Percentiles rank a stretch among this genome's conserved stretches.
Evolutionary conservation across 208 protist species (phyloP).

Genomic region (Acanthamoeba rhysodes): DNA sequence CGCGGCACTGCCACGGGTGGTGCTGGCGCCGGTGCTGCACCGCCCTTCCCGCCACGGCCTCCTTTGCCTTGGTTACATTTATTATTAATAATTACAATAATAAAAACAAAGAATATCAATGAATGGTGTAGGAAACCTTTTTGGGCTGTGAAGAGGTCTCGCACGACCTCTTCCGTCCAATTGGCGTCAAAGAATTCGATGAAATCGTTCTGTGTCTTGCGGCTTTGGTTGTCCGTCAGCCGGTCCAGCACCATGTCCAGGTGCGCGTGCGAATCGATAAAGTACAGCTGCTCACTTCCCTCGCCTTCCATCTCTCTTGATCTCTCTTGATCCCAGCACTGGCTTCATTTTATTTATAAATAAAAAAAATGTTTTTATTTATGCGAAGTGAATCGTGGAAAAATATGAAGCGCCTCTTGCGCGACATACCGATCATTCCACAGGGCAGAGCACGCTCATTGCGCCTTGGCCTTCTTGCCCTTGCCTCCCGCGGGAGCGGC

Average conservation of each 20-base stretch:
- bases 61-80: too few species aligned
- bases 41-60: too few species aligned
- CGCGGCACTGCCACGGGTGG: background rate
- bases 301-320: background rate
- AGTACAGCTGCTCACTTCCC: background rate
- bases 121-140: background rate
- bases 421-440: too few species aligned
- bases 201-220: background rate
- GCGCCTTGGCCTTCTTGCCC: too few species aligned
- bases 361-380: too few species aligned
- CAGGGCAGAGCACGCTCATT: too few species aligned
- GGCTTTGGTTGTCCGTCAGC: background rate
- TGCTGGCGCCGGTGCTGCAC: background rate
- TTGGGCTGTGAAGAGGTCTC: background rate
- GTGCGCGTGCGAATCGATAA: conserved; percentile 16
- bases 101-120: background rate
- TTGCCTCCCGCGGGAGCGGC: too few species aligned
- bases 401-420: too few species aligned
- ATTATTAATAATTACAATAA: too few species aligned
- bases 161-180: background rate
- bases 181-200: background rate
- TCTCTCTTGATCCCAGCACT: too few species aligned
- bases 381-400: too few species aligned
- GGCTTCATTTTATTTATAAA: too few species aligned
- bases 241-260: conserved; percentile 30